Evolutionary conservation across 1,139 yeast genomes (phyloP).

Genomic region (Blastobotrys arbuscula): DNA sequence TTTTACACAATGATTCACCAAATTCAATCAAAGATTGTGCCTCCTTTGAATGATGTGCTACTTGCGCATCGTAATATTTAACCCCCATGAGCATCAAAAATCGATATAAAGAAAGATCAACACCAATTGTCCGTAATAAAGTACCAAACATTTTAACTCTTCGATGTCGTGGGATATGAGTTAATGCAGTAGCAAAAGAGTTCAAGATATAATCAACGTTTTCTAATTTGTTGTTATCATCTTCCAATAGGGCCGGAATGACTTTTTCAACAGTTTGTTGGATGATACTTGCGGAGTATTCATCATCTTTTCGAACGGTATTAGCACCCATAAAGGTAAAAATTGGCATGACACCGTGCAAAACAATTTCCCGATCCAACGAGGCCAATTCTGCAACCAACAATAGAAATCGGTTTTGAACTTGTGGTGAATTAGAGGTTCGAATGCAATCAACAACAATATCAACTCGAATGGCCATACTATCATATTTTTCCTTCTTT

Average conservation of each 20-base stretch:
- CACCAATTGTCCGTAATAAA: slow-evolving; percentile 71
- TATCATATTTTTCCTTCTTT: slow-evolving; percentile 41
- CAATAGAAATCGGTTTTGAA: slow-evolving; percentile 78
- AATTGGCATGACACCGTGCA: slow-evolving; percentile 97
- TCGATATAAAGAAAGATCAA: slow-evolving; percentile 58
- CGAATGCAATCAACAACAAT: slow-evolving; percentile 86
- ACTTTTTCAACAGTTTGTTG: slow-evolving; percentile 89
- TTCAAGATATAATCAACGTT: slow-evolving; percentile 81
- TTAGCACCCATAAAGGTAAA: slow-evolving; percentile 99
- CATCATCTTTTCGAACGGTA: slow-evolving; percentile 94
- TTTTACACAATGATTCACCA: slow-evolving; percentile 58
- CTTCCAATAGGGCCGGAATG: slow-evolving; percentile 79
- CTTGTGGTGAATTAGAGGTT: slow-evolving; percentile 86
- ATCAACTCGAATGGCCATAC: slow-evolving; percentile 79
- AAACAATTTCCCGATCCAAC: slow-evolving; percentile 81
- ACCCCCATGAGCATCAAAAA: slow-evolving; percentile 75
- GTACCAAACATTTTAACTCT: slow-evolving; percentile 79
- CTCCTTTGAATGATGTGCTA: slow-evolving; percentile 57
- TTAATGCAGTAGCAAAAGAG: slow-evolving; percentile 88
- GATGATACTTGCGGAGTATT: slow-evolving; percentile 84
- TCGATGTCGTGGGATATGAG: slow-evolving; percentile 95
- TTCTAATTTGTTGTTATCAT: slow-evolving; percentile 48
- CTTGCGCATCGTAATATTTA: slow-evolving; percentile 55
- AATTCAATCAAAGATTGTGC: slow-evolving; percentile 66
- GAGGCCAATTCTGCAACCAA: slow-evolving; percentile 86